Conservation (phyloP, 225 moss, liverwort and hornwort species). For the Anthoceros angustus region DNA sequence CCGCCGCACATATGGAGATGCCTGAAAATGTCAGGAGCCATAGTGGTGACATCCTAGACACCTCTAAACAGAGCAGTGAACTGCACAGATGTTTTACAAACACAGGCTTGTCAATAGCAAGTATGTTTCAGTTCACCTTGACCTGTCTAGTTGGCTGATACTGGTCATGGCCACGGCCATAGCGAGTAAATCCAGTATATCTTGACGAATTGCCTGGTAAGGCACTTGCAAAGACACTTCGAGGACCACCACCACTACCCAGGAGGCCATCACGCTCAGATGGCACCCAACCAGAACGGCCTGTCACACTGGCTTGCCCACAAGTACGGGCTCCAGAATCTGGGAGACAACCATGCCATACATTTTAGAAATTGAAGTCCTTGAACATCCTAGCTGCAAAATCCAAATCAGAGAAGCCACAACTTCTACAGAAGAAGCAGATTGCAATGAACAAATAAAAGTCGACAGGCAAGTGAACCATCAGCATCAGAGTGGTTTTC, state of each 20-base stretch:
- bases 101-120: not conserved
- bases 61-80: slow-evolving; percentile 2
- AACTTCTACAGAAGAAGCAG: too few relatives aligned
- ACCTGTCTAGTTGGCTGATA: not conserved
- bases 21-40: slow-evolving; percentile 24
- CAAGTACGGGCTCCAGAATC: slow-evolving; percentile 21
- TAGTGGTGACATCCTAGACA: slow-evolving; percentile 5
- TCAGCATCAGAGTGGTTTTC: too few relatives aligned
- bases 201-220: slow-evolving; percentile 19
- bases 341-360: slow-evolving; percentile 14
- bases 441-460: too few relatives aligned
- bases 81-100: slow-evolving; percentile 1
- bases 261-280: slow-evolving; percentile 36
- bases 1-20: slow-evolving; percentile 61
- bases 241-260: slow-evolving; percentile 27
- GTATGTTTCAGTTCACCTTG: not conserved
- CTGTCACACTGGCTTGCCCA: slow-evolving; percentile 16
- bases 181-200: slow-evolving; percentile 13
- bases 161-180: slow-evolving; percentile 24
- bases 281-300: slow-evolving; percentile 31
- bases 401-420: too few relatives aligned
- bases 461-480: too few relatives aligned
- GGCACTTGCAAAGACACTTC: slow-evolving; percentile 20
- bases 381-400: not conserved
- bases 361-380: slow-evolving; percentile 4